Conservation (phyloP, 345 rosid genomes). For the Eucalyptus cladocalyx region DNA sequence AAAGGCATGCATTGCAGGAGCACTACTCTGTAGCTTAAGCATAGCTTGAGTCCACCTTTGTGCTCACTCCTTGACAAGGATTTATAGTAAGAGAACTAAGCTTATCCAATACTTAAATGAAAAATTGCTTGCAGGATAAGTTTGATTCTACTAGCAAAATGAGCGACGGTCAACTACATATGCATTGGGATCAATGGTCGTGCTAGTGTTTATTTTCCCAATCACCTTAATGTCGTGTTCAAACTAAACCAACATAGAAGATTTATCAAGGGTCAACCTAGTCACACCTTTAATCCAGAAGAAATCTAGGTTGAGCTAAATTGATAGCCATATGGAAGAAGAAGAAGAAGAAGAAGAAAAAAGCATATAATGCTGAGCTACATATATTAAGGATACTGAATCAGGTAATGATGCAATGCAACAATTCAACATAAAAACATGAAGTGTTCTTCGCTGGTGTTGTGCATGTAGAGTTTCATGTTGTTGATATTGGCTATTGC, state of each 20-base stretch:
- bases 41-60: too few relatives aligned
- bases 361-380: background rate
- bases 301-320: background rate
- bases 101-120: too few relatives aligned
- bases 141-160: fast-evolving
- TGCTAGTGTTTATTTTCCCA: fast-evolving
- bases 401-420: background rate
- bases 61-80: too few relatives aligned
- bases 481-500: background rate
- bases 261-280: background rate
- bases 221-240: background rate
- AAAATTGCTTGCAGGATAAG: too few relatives aligned
- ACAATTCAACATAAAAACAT: background rate
- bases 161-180: fast-evolving
- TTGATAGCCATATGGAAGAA: background rate
- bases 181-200: fast-evolving
- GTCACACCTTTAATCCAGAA: background rate
- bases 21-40: fast-evolving
- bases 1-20: too few relatives aligned
- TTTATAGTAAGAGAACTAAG: too few relatives aligned
- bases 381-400: background rate
- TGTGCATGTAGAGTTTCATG: background rate
- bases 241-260: background rate
- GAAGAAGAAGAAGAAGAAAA: too few relatives aligned
- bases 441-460: background rate